These are phyloP conservation scores for Eucalyptus sp. DNA, from an alignment of 345 rosid genomes.

Conservation along the genomic window DNA sequence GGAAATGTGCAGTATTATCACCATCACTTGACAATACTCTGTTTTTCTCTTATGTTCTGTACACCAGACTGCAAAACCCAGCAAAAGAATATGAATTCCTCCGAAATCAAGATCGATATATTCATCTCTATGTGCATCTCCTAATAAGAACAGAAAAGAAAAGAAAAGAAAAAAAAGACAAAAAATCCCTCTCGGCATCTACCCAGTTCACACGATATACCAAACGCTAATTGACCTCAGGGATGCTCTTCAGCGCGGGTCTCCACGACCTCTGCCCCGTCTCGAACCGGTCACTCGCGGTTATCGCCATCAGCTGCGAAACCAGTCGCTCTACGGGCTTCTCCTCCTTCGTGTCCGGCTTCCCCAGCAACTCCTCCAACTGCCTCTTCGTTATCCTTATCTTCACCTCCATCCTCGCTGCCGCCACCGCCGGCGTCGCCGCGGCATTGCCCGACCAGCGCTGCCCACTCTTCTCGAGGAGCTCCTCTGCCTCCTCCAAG, in stretches of 20 bases:
- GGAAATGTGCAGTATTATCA: neutral
- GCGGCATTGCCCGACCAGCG: neutral
- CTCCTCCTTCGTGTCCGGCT: conserved; percentile 20
- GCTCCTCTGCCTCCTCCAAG: neutral
- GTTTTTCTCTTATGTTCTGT: neutral
- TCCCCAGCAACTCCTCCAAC: conserved; percentile 37
- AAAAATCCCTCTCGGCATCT: neutral
- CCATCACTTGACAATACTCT: neutral
- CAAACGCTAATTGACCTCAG: conserved; percentile 15
- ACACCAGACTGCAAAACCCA: neutral
- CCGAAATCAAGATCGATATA: neutral
- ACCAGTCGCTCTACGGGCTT: conserved; percentile 30
- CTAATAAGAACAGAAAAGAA: neutral
- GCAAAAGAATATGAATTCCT: neutral
- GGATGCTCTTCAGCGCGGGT: conserved; percentile 55
- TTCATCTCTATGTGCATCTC: neutral
- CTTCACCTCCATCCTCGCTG: conserved; percentile 6
- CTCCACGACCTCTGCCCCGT: conserved; percentile 36
- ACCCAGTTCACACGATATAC: neutral
- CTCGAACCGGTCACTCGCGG: neutral
- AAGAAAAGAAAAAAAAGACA: neutral
- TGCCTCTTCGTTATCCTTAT: conserved; percentile 49
- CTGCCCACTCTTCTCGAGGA: neutral
- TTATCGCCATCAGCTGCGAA: conserved; percentile 10
- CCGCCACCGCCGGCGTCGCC: neutral